Conservation (phyloP, 2,329 filamentous ascomycete genomes). For the Clonostachys byssicola region DNA sequence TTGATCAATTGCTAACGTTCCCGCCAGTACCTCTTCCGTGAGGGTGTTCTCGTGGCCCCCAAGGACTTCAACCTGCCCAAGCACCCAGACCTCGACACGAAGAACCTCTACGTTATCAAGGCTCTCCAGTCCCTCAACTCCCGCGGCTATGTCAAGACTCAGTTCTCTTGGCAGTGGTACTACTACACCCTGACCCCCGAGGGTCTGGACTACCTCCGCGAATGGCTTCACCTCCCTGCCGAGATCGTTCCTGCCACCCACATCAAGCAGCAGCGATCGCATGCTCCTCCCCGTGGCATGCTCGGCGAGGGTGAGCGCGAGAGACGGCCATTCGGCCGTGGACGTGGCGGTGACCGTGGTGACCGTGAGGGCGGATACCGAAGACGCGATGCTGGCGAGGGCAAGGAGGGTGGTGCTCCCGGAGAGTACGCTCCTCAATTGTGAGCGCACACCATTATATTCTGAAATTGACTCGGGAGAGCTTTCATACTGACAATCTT, state of each 20-base stretch:
- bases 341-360: conserved; percentile 69
- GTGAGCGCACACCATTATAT: conserved; percentile 43
- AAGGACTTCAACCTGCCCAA: conserved; percentile 99
- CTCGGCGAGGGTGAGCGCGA: conserved; percentile 82
- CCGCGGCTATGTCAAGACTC: conserved; percentile 98
- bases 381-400: conserved; percentile 79
- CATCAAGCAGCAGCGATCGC: conserved; percentile 99
- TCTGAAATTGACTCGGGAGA: neutral
- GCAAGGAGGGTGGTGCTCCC: conserved; percentile 89
- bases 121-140: conserved; percentile 97
- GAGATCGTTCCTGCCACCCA: conserved; percentile 99
- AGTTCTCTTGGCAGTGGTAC: conserved; percentile 99
- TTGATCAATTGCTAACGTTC: neutral
- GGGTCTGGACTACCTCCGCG: conserved; percentile 99
- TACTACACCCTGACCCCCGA: conserved; percentile 99
- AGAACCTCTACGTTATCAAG: conserved; percentile 99
- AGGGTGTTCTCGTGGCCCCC: conserved; percentile 91
- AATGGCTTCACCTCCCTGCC: conserved; percentile 99
- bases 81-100: conserved; percentile 97
- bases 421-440: conserved; percentile 91
- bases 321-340: conserved; percentile 79
- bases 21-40: conserved; percentile 90
- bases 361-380: conserved; percentile 89
- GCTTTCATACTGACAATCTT: conserved; percentile 8
- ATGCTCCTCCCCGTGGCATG: conserved; percentile 98